phyloP scores from a whole-genome alignment of 257 asterid species.

The Solanum peruvianum region DNA sequence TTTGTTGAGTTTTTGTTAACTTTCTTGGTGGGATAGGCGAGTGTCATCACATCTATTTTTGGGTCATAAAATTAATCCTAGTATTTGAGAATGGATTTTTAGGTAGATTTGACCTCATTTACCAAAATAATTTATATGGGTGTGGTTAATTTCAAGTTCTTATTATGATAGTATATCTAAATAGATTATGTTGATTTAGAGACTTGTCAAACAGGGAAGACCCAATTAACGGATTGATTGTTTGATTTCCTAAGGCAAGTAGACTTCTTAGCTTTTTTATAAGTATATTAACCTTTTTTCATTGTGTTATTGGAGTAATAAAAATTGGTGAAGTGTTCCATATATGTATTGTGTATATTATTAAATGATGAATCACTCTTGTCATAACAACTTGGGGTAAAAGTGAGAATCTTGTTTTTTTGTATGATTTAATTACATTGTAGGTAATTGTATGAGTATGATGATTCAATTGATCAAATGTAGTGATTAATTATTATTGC shows the following conservation, averaged over 20 bases:
- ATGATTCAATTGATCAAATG: too few species aligned
- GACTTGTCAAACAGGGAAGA: not conserved
- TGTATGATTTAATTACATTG: not conserved
- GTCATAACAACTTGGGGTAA: not conserved
- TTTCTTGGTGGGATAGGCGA: too few species aligned
- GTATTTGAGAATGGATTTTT: not conserved
- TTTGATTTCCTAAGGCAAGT: not conserved
- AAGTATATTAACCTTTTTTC: not conserved
- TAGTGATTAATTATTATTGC: too few species aligned
- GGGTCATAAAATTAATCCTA: not conserved
- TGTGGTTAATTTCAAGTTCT: not conserved
- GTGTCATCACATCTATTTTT: not conserved
- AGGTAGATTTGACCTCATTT: not conserved
- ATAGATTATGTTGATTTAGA: not conserved
- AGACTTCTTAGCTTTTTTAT: not conserved
- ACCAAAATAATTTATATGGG: not conserved
- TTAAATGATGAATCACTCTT: not conserved
- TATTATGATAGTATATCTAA: too few species aligned
- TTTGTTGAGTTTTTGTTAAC: fast-evolving
- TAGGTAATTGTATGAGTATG: not conserved
- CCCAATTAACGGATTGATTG: not conserved
- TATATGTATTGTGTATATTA: not conserved
- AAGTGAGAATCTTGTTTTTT: not conserved
- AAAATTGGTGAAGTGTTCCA: not conserved
- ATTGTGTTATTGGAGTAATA: not conserved